Evolutionary conservation across 495 filamentous ascomycete species (phyloP).

Genomic region (Amorphotheca resinae): DNA sequence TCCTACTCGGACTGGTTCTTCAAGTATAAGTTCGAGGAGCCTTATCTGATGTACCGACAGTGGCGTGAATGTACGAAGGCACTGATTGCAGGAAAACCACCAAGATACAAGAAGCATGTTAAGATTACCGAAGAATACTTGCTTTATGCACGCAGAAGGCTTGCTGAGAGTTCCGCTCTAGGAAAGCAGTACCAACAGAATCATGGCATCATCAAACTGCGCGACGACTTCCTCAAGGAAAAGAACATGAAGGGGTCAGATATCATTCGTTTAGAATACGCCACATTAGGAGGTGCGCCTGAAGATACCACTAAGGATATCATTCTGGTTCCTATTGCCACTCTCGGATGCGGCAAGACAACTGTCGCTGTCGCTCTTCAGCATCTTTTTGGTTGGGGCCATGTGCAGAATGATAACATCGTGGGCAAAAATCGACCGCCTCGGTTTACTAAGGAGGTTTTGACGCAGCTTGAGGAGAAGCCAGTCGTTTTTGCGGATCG

Average conservation of each 20-base stretch:
- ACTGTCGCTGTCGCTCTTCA: slow-evolving; percentile 74
- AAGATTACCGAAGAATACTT: slow-evolving; percentile 89
- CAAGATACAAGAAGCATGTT: slow-evolving; percentile 72
- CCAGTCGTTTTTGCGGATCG: slow-evolving; percentile 82
- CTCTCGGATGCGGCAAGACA: slow-evolving; percentile 93
- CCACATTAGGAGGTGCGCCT: slow-evolving; percentile 25
- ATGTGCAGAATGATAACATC: slow-evolving; percentile 96
- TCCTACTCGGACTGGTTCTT: slow-evolving; percentile 79
- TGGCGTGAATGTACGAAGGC: slow-evolving; percentile 97
- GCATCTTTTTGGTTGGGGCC: slow-evolving; percentile 83
- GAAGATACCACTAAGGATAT: slow-evolving; percentile 46
- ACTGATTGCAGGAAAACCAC: slow-evolving; percentile 61
- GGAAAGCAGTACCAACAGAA: slow-evolving; percentile 62
- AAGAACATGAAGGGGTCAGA: slow-evolving; percentile 78
- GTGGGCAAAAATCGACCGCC: slow-evolving; percentile 60
- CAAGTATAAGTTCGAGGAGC: slow-evolving; percentile 99
- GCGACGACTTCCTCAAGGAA: slow-evolving; percentile 71
- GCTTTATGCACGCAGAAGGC: slow-evolving; percentile 58
- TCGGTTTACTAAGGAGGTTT: slow-evolving; percentile 55
- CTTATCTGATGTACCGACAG: slow-evolving; percentile 94
- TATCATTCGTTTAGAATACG: slow-evolving; percentile 54
- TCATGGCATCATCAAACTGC: slow-evolving; percentile 89
- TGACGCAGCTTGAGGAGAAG: slow-evolving; percentile 40
- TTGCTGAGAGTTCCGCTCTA: slow-evolving; percentile 51
- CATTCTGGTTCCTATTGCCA: slow-evolving; percentile 76